These are phyloP conservation scores for Salvia hispanica DNA, from an alignment of 257 asterid genomes.

Conservation along the genomic window DNA sequence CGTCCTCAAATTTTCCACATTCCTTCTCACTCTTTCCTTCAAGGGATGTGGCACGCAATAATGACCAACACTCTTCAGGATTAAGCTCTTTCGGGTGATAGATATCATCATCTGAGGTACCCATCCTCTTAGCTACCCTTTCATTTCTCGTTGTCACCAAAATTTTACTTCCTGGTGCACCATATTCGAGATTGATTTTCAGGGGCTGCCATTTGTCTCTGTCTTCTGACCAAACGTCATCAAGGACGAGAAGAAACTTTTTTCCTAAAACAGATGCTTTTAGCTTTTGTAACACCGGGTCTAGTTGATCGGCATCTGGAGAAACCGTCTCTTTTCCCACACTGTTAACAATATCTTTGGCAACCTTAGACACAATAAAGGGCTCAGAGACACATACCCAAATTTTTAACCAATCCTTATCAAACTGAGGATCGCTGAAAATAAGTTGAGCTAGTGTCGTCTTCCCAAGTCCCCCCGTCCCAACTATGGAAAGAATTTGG, in stretches of 20 bases:
- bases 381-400: slow-evolving; percentile 34
- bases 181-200: neutral
- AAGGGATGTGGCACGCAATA: neutral
- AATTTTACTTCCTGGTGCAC: slow-evolving; percentile 5
- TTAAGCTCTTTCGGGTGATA: neutral
- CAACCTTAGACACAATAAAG: neutral
- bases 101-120: neutral
- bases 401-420: neutral
- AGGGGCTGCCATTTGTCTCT: slow-evolving; percentile 10
- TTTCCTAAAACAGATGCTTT: neutral
- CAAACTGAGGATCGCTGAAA: neutral
- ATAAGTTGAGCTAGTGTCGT: slow-evolving; percentile 17
- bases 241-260: slow-evolving; percentile 26
- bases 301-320: neutral
- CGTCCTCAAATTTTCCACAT: neutral
- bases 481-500: slow-evolving; percentile 2
- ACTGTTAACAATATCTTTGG: neutral
- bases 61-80: neutral
- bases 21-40: neutral
- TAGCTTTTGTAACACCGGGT: neutral
- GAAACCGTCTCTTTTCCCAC: neutral
- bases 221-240: slow-evolving; percentile 30
- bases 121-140: neutral
- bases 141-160: slow-evolving; percentile 17
- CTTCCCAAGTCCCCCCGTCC: slow-evolving; percentile 13